Evolutionary conservation across 306 rosid genomes (phyloP).

Genomic region (Purshia tridentata): DNA sequence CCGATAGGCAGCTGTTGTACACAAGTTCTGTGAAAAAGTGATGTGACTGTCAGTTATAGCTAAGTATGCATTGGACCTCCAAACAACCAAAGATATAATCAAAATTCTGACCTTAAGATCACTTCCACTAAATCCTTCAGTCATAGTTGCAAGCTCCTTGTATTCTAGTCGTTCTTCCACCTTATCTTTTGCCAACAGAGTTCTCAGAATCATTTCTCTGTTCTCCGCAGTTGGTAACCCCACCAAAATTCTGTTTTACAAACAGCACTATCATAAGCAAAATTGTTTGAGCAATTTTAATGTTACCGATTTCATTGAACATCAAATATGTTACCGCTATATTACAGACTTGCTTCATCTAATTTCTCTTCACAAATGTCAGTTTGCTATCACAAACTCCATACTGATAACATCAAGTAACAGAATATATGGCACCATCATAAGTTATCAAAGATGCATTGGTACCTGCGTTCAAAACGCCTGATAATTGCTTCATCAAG

Average conservation of each 20-base stretch:
- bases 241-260: slow-evolving; percentile 77
- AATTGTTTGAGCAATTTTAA: not conserved
- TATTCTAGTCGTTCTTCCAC: slow-evolving; percentile 59
- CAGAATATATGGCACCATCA: not conserved
- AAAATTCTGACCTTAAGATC: slow-evolving; percentile 69
- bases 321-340: not conserved
- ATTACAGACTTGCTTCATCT: not conserved
- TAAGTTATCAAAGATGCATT: not conserved
- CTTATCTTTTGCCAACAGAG: slow-evolving; percentile 69
- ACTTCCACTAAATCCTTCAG: slow-evolving; percentile 94
- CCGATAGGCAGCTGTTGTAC: slow-evolving; percentile 90
- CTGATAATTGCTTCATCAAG: slow-evolving; percentile 96
- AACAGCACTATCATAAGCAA: not conserved
- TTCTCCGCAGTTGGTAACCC: slow-evolving; percentile 84
- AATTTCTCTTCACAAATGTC: too few species aligned
- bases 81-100: not conserved
- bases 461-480: slow-evolving; percentile 89
- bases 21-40: slow-evolving; percentile 57
- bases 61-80: slow-evolving; percentile 7
- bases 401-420: not conserved
- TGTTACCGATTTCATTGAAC: not conserved
- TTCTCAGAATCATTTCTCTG: slow-evolving; percentile 78
- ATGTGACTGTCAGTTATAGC: slow-evolving; percentile 13
- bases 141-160: slow-evolving; percentile 74
- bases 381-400: too few species aligned